Base-by-base conservation (phyloP, 495 filamentous ascomycete genomes). In the Daldinia caldariorum region DNA sequence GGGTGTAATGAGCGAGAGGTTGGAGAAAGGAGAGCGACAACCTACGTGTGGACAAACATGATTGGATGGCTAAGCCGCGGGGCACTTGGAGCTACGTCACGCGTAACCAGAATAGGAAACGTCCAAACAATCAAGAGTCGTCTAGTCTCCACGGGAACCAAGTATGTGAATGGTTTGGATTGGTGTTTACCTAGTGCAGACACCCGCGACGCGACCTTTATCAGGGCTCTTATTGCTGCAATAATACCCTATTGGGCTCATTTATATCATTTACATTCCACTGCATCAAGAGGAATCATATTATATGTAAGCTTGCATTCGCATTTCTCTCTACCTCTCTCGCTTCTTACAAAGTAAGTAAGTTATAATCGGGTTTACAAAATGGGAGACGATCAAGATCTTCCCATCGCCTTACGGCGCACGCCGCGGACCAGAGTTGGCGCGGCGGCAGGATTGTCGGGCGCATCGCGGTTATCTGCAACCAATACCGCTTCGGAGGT, bases 351-450 rank as follows among this genome's bases (percentile, higher is more conserved):
- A 49, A 16, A 41, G 38, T 49, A 16, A 41, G 38, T 49, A 16
- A 50, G 16, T 35, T 29, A 20, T 63, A 63, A 57, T 32, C 32
- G 41, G n/a, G 57, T 50, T 37, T 61, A 34, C 45, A 41, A 67
- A 37, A 75, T 75, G 73, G 53, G 39, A n/a, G 69, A 69, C 10
- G 58, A 64, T 26, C 62, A 66, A 57, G 71, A 74, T 22, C 61
- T 75, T 10, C 76, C 76, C 6, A 78, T 78, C 18, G 74, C 76
- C 14, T 71, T 77, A 37, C 74, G 76, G 35, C 76, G 76, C 49
- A 63, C 62, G 6, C 67, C 66, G 12, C 70, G 74, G 39, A 39
- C 16, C 22, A 73, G 60, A 20, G 32, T 29, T 13, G 53, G 61
- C 26, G 26, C 26, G 37, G 43, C 53, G 12, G 29, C 56, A 53